Evolutionary conservation across 140 eudicot genomes (phyloP), one percentile per base, ranked within the genome.

Genomic region (Senecio squalidus): DNA sequence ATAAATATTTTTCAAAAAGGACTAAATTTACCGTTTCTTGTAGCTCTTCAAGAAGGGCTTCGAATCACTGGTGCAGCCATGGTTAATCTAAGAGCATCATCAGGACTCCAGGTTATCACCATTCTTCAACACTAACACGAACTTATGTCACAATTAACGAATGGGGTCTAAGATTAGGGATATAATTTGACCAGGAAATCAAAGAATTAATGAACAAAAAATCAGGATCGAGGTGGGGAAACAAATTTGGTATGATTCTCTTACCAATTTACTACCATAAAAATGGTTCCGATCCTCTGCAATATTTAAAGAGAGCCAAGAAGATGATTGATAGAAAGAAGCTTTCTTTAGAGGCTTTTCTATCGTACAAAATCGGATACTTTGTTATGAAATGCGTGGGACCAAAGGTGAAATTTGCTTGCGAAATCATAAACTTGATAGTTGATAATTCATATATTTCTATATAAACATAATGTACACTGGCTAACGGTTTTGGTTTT

Each of bases 1-100:
- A 48, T 21, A 5, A 14, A 27, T 55, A 26, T 41, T 52, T 18
- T n/a, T 27, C 9, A 45, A 22, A 34, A 55, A 64, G 33, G 23
- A n/a, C n/a, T n/a, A n/a, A n/a, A 44, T 54, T 34, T 31, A 33
- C 49, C 0, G 23, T 67, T 54, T 30, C 25, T 74, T 68, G 52
- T 31, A 89, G 97, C 76, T 67, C 60, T 74, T 45, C 48, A 51
- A 71, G 82, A 85, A 41, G 97, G 93, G 25, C 41, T 69, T 18
- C 86, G 56, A 60, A 56, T 89, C 48, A 89, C 97, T 0, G 97
- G 97, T 22, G 51, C 80, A 4, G 95, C 95, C 63, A 84, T 89
- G 76, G 92, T 89, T 23, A 89, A 85, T 70, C 73, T 89, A 4
- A 75, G 97, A 75, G 66, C 74, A 36, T 88, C 82, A 52, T 45